phyloP scores from a whole-genome alignment of 202 grass and related monocot species.

The Carex arenaria region DNA sequence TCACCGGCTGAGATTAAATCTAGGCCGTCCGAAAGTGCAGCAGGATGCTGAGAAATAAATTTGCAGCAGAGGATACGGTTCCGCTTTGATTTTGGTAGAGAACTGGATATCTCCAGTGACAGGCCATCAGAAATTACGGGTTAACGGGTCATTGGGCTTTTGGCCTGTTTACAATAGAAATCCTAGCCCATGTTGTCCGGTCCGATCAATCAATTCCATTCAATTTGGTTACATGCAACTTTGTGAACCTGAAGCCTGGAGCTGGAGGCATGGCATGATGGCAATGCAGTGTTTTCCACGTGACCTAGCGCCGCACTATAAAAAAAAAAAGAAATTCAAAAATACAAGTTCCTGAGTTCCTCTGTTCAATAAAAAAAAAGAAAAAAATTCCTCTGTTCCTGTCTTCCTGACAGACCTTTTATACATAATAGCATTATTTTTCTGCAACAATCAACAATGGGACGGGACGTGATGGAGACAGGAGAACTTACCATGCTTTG shows the following conservation, averaged over 20 bases:
- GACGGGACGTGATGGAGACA: background rate
- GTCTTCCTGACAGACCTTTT: background rate
- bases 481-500: background rate
- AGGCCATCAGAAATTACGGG: background rate
- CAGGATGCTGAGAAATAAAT: too few species aligned
- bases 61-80: too few species aligned
- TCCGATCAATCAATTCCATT: background rate
- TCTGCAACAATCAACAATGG: background rate
- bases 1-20: too few species aligned
- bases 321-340: background rate
- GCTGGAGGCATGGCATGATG: too few species aligned
- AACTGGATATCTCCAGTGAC: background rate
- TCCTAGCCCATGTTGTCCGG: background rate
- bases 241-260: background rate
- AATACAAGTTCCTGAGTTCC: background rate
- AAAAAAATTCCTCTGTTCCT: too few species aligned
- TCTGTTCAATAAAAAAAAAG: background rate
- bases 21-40: too few species aligned
- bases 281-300: background rate
- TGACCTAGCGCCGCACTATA: background rate
- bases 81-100: background rate
- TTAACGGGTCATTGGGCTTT: background rate
- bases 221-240: background rate
- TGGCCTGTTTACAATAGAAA: background rate
- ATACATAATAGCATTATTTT: background rate